A percentile compares a stretch with the other conserved stretches of the same genome.
phyloP scores from a whole-genome alignment of 345 rosid genomes.

The Dovyalis caffra region DNA sequence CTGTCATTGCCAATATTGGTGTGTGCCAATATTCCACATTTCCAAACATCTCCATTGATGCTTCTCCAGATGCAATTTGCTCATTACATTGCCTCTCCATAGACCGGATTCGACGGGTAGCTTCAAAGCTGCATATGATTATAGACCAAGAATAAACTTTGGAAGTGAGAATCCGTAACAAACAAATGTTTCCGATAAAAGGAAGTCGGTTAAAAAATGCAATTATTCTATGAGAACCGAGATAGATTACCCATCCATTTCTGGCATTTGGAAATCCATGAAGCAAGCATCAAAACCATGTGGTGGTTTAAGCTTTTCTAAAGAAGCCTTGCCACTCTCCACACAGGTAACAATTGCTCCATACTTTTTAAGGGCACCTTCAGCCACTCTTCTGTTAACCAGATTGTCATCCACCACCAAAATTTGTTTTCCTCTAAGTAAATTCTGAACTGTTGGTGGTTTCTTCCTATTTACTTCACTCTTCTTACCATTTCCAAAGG shows the following conservation, averaged over 20 bases:
- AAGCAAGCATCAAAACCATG: constrained; percentile 87
- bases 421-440: constrained; percentile 61
- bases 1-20: constrained; percentile 92
- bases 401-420: constrained; percentile 89
- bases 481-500: constrained; percentile 55
- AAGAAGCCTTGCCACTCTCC: constrained; percentile 69
- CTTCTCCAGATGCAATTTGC: constrained; percentile 52
- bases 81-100: constrained; percentile 52
- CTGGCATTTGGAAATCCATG: constrained; percentile 99
- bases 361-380: constrained; percentile 75
- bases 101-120: constrained; percentile 66
- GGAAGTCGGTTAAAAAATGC: constrained; percentile 1
- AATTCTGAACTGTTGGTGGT: constrained; percentile 43
- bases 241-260: constrained; percentile 79
- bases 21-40: constrained; percentile 54
- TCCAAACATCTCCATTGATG: constrained; percentile 37
- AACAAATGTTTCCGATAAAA: background rate
- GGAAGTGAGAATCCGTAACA: background rate
- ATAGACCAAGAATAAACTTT: constrained; percentile 2
- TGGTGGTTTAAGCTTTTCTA: constrained; percentile 70
- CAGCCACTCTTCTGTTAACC: constrained; percentile 91
- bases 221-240: background rate
- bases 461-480: constrained; percentile 44
- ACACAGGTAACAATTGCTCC: constrained; percentile 84
- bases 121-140: constrained; percentile 65